phyloP scores from a whole-genome alignment of 495 filamentous ascomycete genomes.

The Penicillium riverlandense region DNA sequence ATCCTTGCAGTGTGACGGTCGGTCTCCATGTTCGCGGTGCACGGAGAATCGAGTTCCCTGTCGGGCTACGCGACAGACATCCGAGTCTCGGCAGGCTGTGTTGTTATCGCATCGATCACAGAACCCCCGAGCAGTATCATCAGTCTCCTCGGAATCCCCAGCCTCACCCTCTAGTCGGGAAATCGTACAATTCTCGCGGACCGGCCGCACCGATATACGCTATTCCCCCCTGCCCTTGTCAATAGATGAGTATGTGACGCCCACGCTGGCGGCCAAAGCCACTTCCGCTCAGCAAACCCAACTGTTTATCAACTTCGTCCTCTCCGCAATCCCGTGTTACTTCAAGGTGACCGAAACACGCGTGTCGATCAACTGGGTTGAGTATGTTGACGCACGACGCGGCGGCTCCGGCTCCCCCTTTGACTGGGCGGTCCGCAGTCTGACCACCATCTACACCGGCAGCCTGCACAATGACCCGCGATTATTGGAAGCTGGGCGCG shows the following conservation, averaged over 20 bases:
- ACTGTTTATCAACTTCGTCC: slow-evolving; percentile 21
- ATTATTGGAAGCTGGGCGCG: slow-evolving; percentile 10
- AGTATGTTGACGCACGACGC: slow-evolving; percentile 13
- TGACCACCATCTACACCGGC: slow-evolving; percentile 20
- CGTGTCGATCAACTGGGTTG: slow-evolving; percentile 23
- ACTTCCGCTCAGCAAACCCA: slow-evolving; percentile 17
- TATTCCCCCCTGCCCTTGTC: slow-evolving; percentile 2
- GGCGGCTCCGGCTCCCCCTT: slow-evolving; percentile 9
- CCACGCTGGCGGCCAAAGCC: slow-evolving; percentile 17
- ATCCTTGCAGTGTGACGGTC: slow-evolving; percentile 22
- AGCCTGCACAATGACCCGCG: slow-evolving; percentile 13
- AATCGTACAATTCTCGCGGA: neutral
- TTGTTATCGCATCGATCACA: slow-evolving; percentile 15
- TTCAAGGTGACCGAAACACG: slow-evolving; percentile 19
- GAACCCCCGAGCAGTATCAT: slow-evolving; percentile 2
- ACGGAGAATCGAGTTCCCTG: slow-evolving; percentile 16
- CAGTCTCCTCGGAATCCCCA: slow-evolving; percentile 1
- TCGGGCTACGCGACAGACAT: slow-evolving; percentile 9
- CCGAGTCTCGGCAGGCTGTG: neutral
- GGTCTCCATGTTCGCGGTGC: slow-evolving; percentile 23
- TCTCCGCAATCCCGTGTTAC: slow-evolving; percentile 18
- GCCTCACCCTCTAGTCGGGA: slow-evolving; percentile 1
- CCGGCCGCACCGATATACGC: slow-evolving; percentile 3
- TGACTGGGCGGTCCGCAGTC: slow-evolving; percentile 21
- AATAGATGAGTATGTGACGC: slow-evolving; percentile 16